Evolutionary conservation across 2,329 filamentous ascomycete genomes (phyloP).

Genomic region (Niveomyces coronatus): DNA sequence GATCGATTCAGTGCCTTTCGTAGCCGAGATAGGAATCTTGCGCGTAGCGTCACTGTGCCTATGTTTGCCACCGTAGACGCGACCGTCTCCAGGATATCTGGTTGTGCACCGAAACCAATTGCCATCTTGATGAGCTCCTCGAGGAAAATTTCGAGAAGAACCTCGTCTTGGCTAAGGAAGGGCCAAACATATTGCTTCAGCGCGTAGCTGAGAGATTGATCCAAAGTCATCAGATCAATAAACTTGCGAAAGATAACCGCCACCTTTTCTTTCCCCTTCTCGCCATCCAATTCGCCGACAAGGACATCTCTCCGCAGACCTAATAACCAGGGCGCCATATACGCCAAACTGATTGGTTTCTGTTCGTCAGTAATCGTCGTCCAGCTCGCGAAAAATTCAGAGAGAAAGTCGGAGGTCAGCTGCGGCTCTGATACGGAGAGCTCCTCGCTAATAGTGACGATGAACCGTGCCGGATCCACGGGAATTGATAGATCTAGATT

Average conservation of each 20-base stretch:
- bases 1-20: conserved; percentile 58
- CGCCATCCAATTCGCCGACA: conserved; percentile 48
- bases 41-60: conserved; percentile 54
- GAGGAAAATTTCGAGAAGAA: conserved; percentile 54
- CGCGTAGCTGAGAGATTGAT: conserved; percentile 46
- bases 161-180: conserved; percentile 52
- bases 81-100: conserved; percentile 49
- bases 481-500: conserved; percentile 50
- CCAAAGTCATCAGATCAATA: conserved; percentile 53
- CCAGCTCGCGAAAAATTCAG: conserved; percentile 66
- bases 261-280: conserved; percentile 56
- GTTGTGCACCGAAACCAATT: conserved; percentile 44
- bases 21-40: conserved; percentile 54
- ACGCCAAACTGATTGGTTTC: conserved; percentile 54
- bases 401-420: conserved; percentile 57
- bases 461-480: conserved; percentile 51
- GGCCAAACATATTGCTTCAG: conserved; percentile 60
- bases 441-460: conserved; percentile 54
- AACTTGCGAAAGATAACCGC: conserved; percentile 54
- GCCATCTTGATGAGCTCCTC: conserved; percentile 58
- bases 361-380: conserved; percentile 59
- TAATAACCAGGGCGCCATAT: conserved; percentile 60
- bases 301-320: conserved; percentile 51
- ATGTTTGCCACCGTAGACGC: conserved; percentile 54
- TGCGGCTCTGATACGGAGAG: conserved; percentile 54